Base-by-base conservation (phyloP, 2,329 filamentous ascomycete genomes). In the Alternaria ethzedia region DNA sequence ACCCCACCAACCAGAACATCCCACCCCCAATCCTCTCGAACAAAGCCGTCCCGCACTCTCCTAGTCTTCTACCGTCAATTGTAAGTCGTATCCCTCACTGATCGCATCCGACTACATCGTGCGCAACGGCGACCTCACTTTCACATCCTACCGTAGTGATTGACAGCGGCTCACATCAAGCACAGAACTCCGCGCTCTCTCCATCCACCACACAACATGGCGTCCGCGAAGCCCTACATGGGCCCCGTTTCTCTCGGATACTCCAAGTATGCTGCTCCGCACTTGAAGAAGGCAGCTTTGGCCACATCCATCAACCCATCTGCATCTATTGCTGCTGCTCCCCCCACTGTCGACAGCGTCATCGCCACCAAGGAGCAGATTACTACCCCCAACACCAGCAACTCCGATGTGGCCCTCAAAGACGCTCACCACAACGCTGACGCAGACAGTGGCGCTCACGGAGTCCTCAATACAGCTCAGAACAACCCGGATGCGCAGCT, bases 321-420 rank as follows among this genome's bases (percentile, higher is more conserved):
- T n/a, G 50, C 59, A 12, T 17, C 45, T n/a, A 26, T 30, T 5
- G 26, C 41, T 23, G 20, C 41, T 23, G 23, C 15, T 17, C 26
- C 15, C n/a, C 36, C 45, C 15, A 26, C 45, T 4, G 20, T 55
- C 26, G 57, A 70, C 11, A 70, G 52, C 26, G 55, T 64, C n/a
- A 68, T 75, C 44, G 71, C 71, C 5, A 74, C 70, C 7, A 73
- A 67, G 36, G 64, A 75, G 57, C 75, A 78, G 60, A 67, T 72
- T n/a, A 65, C 66, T 11, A 64, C 70, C n/a, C 44, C 49, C 7
- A 43, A 57, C n/a, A 44, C 32, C 15, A 13, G 20, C 15, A n/a
- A 20, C 46, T 15, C 50, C 17, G 30, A 26, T 49, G 45, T 43
- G 25, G 12, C 52, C 20, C 23, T 30, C 28, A 21, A 61, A 6